Evolutionary conservation across 78 protist species (phyloP), one percentile per base, ranked within the genome.

Genomic region (Dictyostelium firmibasis): DNA sequence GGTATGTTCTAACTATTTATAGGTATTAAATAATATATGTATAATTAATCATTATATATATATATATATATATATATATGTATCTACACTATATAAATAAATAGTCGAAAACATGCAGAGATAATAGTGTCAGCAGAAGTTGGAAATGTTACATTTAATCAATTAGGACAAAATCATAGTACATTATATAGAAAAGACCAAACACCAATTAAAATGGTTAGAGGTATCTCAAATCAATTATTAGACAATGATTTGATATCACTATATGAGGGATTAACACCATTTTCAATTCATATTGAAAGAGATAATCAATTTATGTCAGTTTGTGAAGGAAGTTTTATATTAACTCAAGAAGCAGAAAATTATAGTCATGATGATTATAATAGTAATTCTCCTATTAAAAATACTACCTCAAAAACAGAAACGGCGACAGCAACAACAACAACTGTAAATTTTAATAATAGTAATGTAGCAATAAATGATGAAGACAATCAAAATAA

Each of bases 21-120:
- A 14, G n/a, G n/a, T n/a, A n/a, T n/a, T n/a, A n/a, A n/a, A n/a
- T n/a, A n/a, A n/a, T n/a, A n/a, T n/a, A n/a, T n/a, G n/a, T n/a
- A n/a, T n/a, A n/a, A n/a, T n/a, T n/a, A n/a, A n/a, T n/a, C n/a
- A n/a, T n/a, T n/a, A 14, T 13, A 53, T 53, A 16, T 2, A 53
- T 53, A 53, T 53, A 16, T 16, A 13, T 16, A 14, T 53, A 50
- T 50, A 50, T n/a, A 62, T 62, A 4, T 62, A 62, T 62, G 25
- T 62, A 62, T n/a, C 10, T 62, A 62, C n/a, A 62, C 4, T 62
- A n/a, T 62, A 7, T 7, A 62, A 62, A 62, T 62, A n/a, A 25
- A 72, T 25, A 89, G 94, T 81, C 86, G 94, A 20, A 81, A 35
- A 67, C 94, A 89, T 89, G 94, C 94, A 67, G 94, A 89, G 50